Conservation (phyloP, 805 yeast genomes). For the Spathaspora boniae region DNA sequence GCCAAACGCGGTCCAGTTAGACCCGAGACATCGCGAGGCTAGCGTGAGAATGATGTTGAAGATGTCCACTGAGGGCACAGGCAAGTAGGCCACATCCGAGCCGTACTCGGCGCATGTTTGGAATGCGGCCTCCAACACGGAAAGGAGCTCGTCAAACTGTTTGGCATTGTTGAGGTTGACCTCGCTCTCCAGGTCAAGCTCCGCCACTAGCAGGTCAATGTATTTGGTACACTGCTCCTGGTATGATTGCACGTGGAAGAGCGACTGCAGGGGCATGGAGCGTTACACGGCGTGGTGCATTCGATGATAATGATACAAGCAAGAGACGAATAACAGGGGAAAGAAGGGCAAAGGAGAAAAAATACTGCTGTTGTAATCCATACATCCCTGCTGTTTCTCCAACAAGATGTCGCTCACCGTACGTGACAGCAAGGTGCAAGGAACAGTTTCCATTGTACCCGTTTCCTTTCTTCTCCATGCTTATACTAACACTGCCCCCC, state of each 20-base stretch:
- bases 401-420: not conserved
- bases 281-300: too few relatives aligned
- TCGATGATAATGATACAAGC: too few relatives aligned
- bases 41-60: slow-evolving; percentile 30
- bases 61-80: slow-evolving; percentile 22
- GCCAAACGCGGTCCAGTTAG: slow-evolving; percentile 22
- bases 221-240: slow-evolving; percentile 15
- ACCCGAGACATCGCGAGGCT: slow-evolving; percentile 23
- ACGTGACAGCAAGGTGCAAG: too few relatives aligned
- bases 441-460: too few relatives aligned
- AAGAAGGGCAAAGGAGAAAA: too few relatives aligned
- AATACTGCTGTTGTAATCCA: not conserved
- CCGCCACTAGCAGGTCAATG: slow-evolving; percentile 8
- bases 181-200: slow-evolving; percentile 3
- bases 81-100: too few relatives aligned
- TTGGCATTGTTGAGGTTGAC: slow-evolving; percentile 24
- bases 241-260: slow-evolving; percentile 11
- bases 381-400: not conserved
- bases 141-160: slow-evolving; percentile 27
- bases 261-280: too few relatives aligned
- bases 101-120: slow-evolving; percentile 4
- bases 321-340: too few relatives aligned
- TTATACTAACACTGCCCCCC: slow-evolving; percentile 6
- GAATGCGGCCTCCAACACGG: slow-evolving; percentile 20
- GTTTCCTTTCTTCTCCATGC: too few relatives aligned